These are phyloP conservation scores for Lodderomyces elongisporus DNA, from an alignment of 1,139 yeast species.

Conservation along the genomic window DNA sequence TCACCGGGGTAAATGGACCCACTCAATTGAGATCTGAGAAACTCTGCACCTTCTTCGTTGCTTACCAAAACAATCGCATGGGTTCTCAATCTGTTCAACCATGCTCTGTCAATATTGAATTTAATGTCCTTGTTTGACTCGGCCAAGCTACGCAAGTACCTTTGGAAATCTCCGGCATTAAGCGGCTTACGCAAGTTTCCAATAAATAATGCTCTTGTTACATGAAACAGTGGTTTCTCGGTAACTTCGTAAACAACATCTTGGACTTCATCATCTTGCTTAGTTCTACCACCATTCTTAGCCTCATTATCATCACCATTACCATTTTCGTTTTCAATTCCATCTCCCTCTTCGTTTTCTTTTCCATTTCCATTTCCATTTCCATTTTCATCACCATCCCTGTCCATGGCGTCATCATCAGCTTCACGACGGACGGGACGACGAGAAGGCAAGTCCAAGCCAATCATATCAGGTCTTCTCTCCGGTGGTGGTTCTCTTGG, in stretches of 20 bases:
- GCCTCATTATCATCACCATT: background rate
- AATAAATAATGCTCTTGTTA: constrained; percentile 40
- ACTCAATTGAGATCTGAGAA: constrained; percentile 28
- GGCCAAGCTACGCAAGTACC: constrained; percentile 25
- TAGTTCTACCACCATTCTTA: background rate
- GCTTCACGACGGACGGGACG: no score
- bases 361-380: no score
- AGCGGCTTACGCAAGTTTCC: constrained; percentile 39
- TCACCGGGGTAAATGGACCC: constrained; percentile 29
- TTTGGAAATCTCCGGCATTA: constrained; percentile 35
- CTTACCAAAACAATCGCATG: constrained; percentile 41
- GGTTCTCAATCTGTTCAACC: constrained; percentile 38
- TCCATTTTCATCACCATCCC: background rate
- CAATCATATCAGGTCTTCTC: constrained; percentile 22
- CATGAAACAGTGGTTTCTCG: constrained; percentile 27
- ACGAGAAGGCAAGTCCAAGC: constrained; percentile 16
- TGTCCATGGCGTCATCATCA: background rate
- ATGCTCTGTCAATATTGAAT: constrained; percentile 34
- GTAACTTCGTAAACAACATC: constrained; percentile 30
- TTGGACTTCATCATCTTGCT: constrained; percentile 14
- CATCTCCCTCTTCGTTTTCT: background rate
- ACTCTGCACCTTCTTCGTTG: constrained; percentile 35
- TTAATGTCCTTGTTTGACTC: constrained; percentile 18
- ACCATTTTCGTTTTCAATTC: background rate
- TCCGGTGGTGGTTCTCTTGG: constrained; percentile 3